Percentiles rank a stretch among this genome's conserved stretches.
phyloP scores from a whole-genome alignment of 2,329 filamentous ascomycete genomes.

The Tolypocladium paradoxum region DNA sequence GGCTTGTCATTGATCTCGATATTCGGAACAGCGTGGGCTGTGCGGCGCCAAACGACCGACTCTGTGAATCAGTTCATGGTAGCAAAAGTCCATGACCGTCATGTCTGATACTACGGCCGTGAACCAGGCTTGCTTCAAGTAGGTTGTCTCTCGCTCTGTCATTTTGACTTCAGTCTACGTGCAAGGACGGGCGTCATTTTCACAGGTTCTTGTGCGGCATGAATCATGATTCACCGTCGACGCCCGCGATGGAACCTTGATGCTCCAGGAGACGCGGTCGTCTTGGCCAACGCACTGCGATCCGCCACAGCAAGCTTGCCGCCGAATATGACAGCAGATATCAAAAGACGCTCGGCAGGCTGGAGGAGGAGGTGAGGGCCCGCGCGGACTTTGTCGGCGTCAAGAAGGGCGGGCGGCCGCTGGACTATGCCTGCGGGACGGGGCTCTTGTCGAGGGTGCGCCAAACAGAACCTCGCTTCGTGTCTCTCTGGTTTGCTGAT shows the following conservation, averaged over 20 bases:
- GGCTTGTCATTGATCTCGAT: background rate
- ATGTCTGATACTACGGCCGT: constrained; percentile 21
- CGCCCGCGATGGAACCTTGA: background rate
- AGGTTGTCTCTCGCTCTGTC: constrained; percentile 9
- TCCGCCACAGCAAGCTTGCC: constrained; percentile 15
- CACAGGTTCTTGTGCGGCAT: background rate
- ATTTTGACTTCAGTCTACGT: no score
- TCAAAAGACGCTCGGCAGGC: constrained; percentile 37
- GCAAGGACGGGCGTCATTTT: no score
- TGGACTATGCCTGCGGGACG: constrained; percentile 71
- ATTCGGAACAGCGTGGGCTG: background rate
- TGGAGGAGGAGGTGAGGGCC: constrained; percentile 43
- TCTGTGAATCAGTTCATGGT: background rate
- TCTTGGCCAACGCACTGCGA: background rate
- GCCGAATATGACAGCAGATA: constrained; percentile 38
- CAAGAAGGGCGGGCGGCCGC: constrained; percentile 35
- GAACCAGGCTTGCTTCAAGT: constrained; percentile 34
- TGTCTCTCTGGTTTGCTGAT: background rate
- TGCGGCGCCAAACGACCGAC: background rate
- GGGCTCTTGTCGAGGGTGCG: constrained; percentile 53
- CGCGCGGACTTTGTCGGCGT: constrained; percentile 52
- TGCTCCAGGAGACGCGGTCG: background rate
- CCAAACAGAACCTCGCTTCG: background rate
- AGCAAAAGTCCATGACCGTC: constrained; percentile 1
- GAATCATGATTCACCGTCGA: background rate